These are phyloP conservation scores for Porphyrellus cyaneotinctus DNA, from an alignment of 768 basidiomycete species.

Conservation along the genomic window DNA sequence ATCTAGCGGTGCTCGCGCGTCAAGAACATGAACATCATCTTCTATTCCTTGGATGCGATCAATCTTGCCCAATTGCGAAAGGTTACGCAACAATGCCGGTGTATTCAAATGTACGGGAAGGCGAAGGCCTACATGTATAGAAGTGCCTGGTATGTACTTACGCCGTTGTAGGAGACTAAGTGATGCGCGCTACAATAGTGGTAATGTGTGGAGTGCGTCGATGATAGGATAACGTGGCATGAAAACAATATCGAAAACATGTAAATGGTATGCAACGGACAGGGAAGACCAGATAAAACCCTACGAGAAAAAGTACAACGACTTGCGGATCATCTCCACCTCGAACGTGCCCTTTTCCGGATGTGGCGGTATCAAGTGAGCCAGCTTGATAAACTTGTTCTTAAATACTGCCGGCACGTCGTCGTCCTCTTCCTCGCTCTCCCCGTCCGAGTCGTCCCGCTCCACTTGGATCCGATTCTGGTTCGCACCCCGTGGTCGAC, in stretches of 20 bases:
- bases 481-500: constrained; percentile 19
- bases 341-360: constrained; percentile 85
- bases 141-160: too few relatives aligned
- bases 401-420: constrained; percentile 24
- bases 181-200: constrained; percentile 14
- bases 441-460: background rate
- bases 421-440: constrained; percentile 19
- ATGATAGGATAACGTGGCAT: background rate
- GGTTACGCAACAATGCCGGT: too few relatives aligned
- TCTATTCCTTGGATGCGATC: too few relatives aligned
- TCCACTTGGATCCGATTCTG: constrained; percentile 17
- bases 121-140: too few relatives aligned
- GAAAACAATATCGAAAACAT: background rate
- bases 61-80: too few relatives aligned
- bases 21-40: too few relatives aligned
- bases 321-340: constrained; percentile 75
- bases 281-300: too few relatives aligned
- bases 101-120: too few relatives aligned
- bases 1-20: too few relatives aligned
- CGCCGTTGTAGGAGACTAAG: too few relatives aligned
- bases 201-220: constrained; percentile 1
- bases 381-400: constrained; percentile 70
- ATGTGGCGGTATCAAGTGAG: constrained; percentile 72
- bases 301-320: constrained; percentile 93
- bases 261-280: too few relatives aligned